Conservation (phyloP, 2,329 filamentous ascomycete genomes). For the Clarireedia sp. region DNA sequence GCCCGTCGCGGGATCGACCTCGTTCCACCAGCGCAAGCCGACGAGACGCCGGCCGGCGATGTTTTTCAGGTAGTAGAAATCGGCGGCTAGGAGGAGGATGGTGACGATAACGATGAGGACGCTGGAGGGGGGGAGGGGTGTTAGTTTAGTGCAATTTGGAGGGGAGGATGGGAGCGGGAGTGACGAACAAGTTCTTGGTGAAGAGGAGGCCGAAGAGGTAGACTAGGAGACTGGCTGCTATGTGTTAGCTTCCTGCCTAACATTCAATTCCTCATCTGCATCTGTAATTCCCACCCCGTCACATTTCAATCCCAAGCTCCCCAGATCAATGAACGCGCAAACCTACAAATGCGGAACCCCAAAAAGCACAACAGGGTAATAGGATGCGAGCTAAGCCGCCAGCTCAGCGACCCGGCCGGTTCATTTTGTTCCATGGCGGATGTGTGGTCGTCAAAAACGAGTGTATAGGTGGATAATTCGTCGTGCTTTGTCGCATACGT, state of each 20-base stretch:
- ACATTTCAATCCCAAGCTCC: too few species aligned
- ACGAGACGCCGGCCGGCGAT: constrained; percentile 82
- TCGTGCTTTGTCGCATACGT: background rate
- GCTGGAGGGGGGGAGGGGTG: constrained; percentile 33
- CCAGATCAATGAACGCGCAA: constrained; percentile 4
- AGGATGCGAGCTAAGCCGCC: constrained; percentile 91
- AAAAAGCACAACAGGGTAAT: constrained; percentile 90
- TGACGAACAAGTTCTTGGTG: constrained; percentile 65
- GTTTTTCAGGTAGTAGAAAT: constrained; percentile 94
- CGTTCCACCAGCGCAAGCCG: constrained; percentile 86
- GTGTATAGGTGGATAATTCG: background rate
- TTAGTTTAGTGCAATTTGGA: background rate
- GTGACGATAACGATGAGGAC: constrained; percentile 89
- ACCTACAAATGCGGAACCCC: constrained; percentile 76
- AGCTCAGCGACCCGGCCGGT: constrained; percentile 61
- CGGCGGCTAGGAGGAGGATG: constrained; percentile 77
- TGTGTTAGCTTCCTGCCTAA: constrained; percentile 5
- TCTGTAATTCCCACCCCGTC: background rate
- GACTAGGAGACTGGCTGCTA: constrained; percentile 51
- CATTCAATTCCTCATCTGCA: background rate
- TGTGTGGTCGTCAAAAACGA: background rate
- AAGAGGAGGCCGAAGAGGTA: constrained; percentile 86
- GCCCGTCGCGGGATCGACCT: constrained; percentile 66
- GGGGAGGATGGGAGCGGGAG: background rate
- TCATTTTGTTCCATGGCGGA: constrained; percentile 21